Conservation (phyloP, 495 filamentous ascomycete species). For the Penicillium odoratum region DNA sequence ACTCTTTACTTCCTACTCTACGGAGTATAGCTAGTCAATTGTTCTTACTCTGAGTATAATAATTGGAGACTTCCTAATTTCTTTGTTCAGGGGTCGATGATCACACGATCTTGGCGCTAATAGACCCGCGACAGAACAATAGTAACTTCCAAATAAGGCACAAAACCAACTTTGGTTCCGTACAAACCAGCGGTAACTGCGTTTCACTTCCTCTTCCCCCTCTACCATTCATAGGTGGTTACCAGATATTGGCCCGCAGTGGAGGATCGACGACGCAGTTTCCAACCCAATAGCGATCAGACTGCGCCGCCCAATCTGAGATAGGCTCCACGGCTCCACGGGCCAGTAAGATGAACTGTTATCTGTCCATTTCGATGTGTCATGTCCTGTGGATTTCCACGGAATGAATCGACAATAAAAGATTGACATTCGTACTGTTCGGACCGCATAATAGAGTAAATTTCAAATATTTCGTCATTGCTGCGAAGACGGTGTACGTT, state of each 20-base stretch:
- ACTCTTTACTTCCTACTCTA: too few species aligned
- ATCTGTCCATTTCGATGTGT: constrained; percentile 21
- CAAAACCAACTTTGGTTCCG: neutral
- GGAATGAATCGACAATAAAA: neutral
- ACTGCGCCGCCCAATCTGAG: neutral
- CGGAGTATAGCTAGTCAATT: too few species aligned
- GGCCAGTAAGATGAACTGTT: constrained; percentile 8
- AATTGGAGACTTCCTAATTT: neutral
- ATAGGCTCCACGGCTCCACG: neutral
- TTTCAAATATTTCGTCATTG: constrained; percentile 14
- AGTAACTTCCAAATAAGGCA: neutral
- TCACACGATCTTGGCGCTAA: constrained; percentile 11
- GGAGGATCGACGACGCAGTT: constrained; percentile 7
- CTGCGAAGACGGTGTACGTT: neutral
- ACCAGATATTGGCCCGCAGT: neutral
- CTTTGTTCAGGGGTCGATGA: neutral
- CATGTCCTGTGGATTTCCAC: constrained; percentile 5
- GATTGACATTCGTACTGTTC: constrained; percentile 12
- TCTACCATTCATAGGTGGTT: constrained; percentile 11
- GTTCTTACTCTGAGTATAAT: too few species aligned
- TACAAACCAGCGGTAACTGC: neutral
- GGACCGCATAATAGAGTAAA: constrained; percentile 6
- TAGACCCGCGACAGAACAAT: neutral
- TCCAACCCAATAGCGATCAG: constrained; percentile 4
- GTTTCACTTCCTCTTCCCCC: constrained; percentile 7